Percentiles rank a stretch among this genome's conserved stretches.
Conservation (phyloP, 2,329 filamentous ascomycete species). For the Scytalidium sp. region DNA sequence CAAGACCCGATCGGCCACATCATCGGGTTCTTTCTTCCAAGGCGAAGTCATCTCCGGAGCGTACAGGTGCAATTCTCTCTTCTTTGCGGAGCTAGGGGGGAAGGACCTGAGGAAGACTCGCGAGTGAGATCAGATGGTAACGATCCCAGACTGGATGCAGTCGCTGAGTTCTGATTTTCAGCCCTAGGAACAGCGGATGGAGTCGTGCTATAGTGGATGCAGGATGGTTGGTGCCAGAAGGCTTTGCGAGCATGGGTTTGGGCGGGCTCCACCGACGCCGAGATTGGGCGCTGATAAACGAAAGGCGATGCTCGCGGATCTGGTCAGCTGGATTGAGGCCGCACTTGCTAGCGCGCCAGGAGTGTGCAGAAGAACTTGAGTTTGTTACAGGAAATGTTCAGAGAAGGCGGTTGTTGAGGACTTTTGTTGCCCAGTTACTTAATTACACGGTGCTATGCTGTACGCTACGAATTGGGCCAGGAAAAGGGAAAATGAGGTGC, state of each 20-base stretch:
- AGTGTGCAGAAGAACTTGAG: no score
- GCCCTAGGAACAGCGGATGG: neutral
- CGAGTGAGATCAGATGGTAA: no score
- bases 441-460: no score
- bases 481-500: neutral
- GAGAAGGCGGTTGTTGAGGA: no score
- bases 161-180: neutral
- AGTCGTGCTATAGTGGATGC: neutral
- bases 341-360: no score
- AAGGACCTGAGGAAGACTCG: neutral
- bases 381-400: no score
- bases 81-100: neutral
- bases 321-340: no score
- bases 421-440: no score
- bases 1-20: constrained; percentile 65
- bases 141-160: no score
- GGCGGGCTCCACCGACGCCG: neutral
- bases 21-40: constrained; percentile 57
- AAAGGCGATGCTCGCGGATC: neutral
- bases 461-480: neutral
- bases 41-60: constrained; percentile 51
- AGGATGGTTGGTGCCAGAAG: neutral
- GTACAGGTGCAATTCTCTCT: no score
- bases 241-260: neutral
- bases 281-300: neutral